Evolutionary conservation across 768 basidiomycete species (phyloP).

Genomic region (Boletus barrowsii): DNA sequence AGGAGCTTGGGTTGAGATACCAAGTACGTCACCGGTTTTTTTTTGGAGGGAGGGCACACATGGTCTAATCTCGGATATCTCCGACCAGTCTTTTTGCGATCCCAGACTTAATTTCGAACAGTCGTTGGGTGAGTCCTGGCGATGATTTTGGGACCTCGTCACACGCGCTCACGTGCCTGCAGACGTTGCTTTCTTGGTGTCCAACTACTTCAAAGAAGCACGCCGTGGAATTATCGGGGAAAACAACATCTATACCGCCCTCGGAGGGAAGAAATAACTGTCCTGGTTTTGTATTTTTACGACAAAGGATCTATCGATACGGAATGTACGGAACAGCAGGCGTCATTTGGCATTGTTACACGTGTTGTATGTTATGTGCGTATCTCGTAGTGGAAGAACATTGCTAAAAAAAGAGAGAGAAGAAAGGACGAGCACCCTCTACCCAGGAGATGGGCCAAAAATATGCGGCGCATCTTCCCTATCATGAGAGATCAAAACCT

Average conservation of each 20-base stretch:
- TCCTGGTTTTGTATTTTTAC: neutral
- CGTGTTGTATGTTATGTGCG: neutral
- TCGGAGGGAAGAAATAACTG: constrained; percentile 23
- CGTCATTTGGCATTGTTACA: constrained; percentile 5
- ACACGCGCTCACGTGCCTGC: neutral
- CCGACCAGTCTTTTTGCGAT: constrained; percentile 80
- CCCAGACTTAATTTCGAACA: constrained; percentile 93
- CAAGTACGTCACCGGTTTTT: constrained; percentile 46
- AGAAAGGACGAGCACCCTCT: neutral
- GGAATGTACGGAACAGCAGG: constrained; percentile 9
- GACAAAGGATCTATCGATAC: constrained; percentile 4
- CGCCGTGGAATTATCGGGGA: constrained; percentile 37
- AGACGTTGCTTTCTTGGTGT: constrained; percentile 87
- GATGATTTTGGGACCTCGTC: neutral
- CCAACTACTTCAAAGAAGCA: constrained; percentile 74
- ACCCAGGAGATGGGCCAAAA: neutral
- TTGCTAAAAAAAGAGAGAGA: neutral
- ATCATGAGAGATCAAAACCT: constrained; percentile 88
- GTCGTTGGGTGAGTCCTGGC: constrained; percentile 67
- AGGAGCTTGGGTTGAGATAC: constrained; percentile 86
- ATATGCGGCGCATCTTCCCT: neutral
- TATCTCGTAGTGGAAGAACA: neutral
- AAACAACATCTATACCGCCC: constrained; percentile 29
- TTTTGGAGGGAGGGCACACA: neutral
- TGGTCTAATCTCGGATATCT: neutral